Evolutionary conservation across 352 stramenopile species (phyloP).

Genomic region (Globisporangium iwayamae): DNA sequence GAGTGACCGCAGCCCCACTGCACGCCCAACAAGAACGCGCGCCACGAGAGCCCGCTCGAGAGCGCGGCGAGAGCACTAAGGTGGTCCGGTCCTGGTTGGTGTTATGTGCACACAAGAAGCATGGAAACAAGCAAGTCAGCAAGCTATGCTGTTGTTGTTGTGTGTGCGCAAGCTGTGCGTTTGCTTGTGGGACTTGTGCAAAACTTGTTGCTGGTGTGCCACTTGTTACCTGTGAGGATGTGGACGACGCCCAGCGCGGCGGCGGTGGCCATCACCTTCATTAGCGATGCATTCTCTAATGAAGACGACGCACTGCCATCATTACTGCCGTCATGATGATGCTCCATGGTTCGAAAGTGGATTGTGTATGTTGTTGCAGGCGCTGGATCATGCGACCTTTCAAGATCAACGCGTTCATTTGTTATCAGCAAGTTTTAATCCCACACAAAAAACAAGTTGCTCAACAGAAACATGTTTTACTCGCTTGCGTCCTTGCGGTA

Average conservation of each 20-base stretch:
- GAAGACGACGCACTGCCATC: neutral
- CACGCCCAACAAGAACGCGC: constrained; percentile 72
- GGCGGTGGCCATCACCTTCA: constrained; percentile 30
- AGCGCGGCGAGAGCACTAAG: constrained; percentile 85
- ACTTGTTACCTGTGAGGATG: constrained; percentile 40
- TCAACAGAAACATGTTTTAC: neutral
- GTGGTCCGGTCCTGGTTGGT: constrained; percentile 74
- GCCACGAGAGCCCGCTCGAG: constrained; percentile 59
- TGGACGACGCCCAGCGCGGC: constrained; percentile 49
- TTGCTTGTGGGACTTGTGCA: neutral
- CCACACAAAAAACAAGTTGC: neutral
- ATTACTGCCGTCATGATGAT: neutral
- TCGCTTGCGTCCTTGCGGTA: neutral
- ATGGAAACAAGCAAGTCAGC: neutral
- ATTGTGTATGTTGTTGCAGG: neutral
- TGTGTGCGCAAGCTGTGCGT: neutral
- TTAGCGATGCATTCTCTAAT: constrained; percentile 27
- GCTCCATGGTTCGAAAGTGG: constrained; percentile 2
- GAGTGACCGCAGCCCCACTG: constrained; percentile 89
- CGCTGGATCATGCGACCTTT: constrained; percentile 6
- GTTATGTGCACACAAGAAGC: neutral
- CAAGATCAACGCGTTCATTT: neutral
- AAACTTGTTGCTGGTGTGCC: neutral
- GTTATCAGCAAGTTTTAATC: neutral
- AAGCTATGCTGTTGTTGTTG: neutral